Evolutionary conservation across 805 yeast genomes (phyloP).

Genomic region (Spathaspora gorwiae): DNA sequence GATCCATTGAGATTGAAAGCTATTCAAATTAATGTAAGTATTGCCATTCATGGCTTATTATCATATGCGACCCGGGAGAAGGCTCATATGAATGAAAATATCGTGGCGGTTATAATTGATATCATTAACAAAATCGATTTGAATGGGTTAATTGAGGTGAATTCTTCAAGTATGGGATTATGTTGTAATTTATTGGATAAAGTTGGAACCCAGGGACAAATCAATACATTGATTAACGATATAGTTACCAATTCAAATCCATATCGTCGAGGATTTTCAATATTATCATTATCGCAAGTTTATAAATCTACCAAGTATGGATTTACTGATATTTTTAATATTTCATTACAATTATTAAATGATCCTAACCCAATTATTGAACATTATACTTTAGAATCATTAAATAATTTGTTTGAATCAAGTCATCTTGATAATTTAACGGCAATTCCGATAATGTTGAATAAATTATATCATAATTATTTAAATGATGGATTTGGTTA

Average conservation of each 20-base stretch:
- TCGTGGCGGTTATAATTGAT: conserved; percentile 46
- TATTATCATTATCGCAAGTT: conserved; percentile 27
- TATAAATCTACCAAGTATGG: conserved; percentile 24
- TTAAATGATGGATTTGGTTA: conserved; percentile 33
- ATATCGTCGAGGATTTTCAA: conserved; percentile 44
- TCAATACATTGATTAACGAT: conserved; percentile 42
- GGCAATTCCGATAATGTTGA: conserved; percentile 36
- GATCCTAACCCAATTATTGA: conserved; percentile 90
- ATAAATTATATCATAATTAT: conserved; percentile 24
- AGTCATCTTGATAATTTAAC: conserved; percentile 42
- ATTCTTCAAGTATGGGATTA: conserved; percentile 57
- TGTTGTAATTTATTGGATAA: conserved; percentile 23
- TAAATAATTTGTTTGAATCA: conserved; percentile 52
- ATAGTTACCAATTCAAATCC: conserved; percentile 68
- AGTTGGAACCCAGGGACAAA: conserved; percentile 18
- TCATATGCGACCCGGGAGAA: conserved; percentile 16
- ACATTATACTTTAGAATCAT: conserved; percentile 61
- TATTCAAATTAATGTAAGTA: conserved; percentile 54
- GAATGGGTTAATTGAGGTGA: conserved; percentile 38
- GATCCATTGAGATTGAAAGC: conserved; percentile 41
- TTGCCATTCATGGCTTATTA: conserved; percentile 57
- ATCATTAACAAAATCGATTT: conserved; percentile 41
- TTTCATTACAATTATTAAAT: conserved; percentile 52
- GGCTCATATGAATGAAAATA: conserved; percentile 20
- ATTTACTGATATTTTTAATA: conserved; percentile 45